A percentile compares a stretch with the other conserved stretches of the same genome.
Evolutionary conservation across 495 filamentous ascomycete genomes (phyloP).

Genomic region (Neurospora pannonica): DNA sequence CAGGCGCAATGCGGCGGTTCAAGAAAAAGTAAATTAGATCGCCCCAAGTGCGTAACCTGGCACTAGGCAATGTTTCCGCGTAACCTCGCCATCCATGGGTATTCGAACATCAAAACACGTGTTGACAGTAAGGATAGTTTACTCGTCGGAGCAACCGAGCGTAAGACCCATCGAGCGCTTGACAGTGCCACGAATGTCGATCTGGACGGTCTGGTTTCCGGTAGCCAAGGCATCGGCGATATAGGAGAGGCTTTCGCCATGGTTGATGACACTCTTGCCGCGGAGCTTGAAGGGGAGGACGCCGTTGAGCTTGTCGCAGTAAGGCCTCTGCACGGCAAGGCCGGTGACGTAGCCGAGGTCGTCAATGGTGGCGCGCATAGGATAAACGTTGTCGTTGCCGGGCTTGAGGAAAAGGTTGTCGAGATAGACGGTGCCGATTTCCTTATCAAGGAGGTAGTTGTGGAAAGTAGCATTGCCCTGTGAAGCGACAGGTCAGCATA

Average conservation of each 20-base stretch:
- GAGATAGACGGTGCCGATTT: slow-evolving; percentile 47
- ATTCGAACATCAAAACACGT: not conserved
- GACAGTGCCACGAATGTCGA: slow-evolving; percentile 24
- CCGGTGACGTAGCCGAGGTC: slow-evolving; percentile 13
- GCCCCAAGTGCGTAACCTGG: not conserved
- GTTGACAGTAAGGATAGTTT: not conserved
- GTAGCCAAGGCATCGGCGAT: slow-evolving; percentile 39
- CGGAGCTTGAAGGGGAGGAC: slow-evolving; percentile 50
- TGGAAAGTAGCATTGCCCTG: slow-evolving; percentile 59
- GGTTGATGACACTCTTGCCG: slow-evolving; percentile 47
- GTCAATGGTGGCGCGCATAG: slow-evolving; percentile 44
- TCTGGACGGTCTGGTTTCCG: slow-evolving; percentile 25
- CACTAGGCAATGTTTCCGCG: not conserved
- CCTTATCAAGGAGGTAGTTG: slow-evolving; percentile 41
- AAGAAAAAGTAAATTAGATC: not conserved
- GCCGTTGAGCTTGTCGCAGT: slow-evolving; percentile 37
- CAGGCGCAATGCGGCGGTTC: not conserved
- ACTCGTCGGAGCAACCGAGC: slow-evolving; percentile 11
- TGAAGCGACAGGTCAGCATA: slow-evolving; percentile 10
- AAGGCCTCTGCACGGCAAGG: slow-evolving; percentile 14
- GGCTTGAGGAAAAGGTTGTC: slow-evolving; percentile 50
- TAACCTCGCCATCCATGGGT: not conserved
- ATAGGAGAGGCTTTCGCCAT: slow-evolving; percentile 53
- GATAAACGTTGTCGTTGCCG: slow-evolving; percentile 46
- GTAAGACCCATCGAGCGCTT: slow-evolving; percentile 9